phyloP scores from a whole-genome alignment of 2,329 filamentous ascomycete species.

The Dactylellina drechsleri region DNA sequence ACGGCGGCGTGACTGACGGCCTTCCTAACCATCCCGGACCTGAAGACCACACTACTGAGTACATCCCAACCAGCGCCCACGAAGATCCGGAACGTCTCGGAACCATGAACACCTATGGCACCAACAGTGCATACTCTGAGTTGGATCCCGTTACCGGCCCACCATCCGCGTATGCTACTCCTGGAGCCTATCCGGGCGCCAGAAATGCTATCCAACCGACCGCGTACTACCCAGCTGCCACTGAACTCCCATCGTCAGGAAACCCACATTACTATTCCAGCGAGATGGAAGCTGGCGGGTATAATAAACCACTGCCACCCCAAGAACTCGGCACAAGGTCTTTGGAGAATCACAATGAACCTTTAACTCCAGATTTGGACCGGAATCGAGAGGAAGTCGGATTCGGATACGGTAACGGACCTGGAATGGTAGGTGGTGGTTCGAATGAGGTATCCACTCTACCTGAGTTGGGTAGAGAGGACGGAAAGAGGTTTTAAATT shows the following conservation, averaged over 20 bases:
- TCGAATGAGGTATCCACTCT: conserved; percentile 47
- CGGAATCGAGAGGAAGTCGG: conserved; percentile 37
- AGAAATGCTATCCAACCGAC: conserved; percentile 29
- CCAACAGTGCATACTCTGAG: conserved; percentile 51
- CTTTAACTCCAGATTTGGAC: conserved; percentile 24
- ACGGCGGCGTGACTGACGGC: neutral
- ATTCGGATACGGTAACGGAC: conserved; percentile 48
- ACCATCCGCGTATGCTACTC: conserved; percentile 19
- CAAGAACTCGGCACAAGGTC: conserved; percentile 29
- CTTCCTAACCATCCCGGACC: conserved; percentile 40
- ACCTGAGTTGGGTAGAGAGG: conserved; percentile 44
- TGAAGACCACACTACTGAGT: conserved; percentile 41
- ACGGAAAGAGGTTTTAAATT: conserved; percentile 39
- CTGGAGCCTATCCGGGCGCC: conserved; percentile 35
- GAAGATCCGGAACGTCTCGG: conserved; percentile 38
- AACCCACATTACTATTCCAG: conserved; percentile 47
- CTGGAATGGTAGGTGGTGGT: conserved; percentile 42
- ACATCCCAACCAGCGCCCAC: conserved; percentile 19
- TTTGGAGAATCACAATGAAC: conserved; percentile 11
- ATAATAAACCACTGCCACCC: conserved; percentile 20
- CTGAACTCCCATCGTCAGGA: conserved; percentile 18
- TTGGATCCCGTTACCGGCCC: conserved; percentile 27
- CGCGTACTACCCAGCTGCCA: conserved; percentile 31
- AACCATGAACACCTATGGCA: conserved; percentile 50
- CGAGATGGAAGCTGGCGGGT: conserved; percentile 35